Conservation (phyloP, 2,329 filamentous ascomycete species). For the Helminthosporium solani region DNA sequence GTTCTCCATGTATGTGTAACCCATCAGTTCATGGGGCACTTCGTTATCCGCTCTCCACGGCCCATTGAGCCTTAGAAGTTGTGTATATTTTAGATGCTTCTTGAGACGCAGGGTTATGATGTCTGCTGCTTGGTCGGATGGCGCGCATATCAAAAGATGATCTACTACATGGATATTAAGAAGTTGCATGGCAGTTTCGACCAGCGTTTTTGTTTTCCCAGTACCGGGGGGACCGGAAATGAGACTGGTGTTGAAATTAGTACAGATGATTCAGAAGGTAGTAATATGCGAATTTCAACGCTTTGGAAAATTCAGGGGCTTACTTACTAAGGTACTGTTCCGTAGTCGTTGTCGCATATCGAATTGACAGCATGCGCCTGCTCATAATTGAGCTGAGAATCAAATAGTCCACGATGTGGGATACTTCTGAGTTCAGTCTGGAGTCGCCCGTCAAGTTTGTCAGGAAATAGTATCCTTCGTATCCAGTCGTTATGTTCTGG, state of each 20-base stretch:
- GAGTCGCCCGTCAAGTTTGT: conserved; percentile 35
- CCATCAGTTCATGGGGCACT: conserved; percentile 43
- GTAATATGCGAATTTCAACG: too few species aligned
- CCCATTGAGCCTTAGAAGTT: conserved; percentile 47
- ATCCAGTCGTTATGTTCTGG: conserved; percentile 31
- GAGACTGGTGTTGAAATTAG: conserved; percentile 20
- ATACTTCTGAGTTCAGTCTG: conserved; percentile 44
- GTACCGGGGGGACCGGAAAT: conserved; percentile 55
- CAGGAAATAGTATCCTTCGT: conserved; percentile 48
- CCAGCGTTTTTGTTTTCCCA: conserved; percentile 54
- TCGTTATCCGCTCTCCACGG: conserved; percentile 45
- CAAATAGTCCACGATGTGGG: conserved; percentile 39
- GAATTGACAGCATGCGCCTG: conserved; percentile 50
- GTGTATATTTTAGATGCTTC: conserved; percentile 35
- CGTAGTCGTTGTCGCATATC: conserved; percentile 45
- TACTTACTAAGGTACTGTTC: conserved; percentile 43
- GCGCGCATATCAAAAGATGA: conserved; percentile 48
- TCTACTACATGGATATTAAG: conserved; percentile 19
- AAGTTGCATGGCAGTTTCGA: conserved; percentile 46
- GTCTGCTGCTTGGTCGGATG: conserved; percentile 51
- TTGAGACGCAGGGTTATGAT: conserved; percentile 45
- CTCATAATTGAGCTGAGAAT: conserved; percentile 50
- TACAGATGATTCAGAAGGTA: neutral
- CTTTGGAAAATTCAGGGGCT: too few species aligned
- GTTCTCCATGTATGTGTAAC: conserved; percentile 43